phyloP scores from a whole-genome alignment of 2,329 filamentous ascomycete genomes.

The Penicillium rolfsii region DNA sequence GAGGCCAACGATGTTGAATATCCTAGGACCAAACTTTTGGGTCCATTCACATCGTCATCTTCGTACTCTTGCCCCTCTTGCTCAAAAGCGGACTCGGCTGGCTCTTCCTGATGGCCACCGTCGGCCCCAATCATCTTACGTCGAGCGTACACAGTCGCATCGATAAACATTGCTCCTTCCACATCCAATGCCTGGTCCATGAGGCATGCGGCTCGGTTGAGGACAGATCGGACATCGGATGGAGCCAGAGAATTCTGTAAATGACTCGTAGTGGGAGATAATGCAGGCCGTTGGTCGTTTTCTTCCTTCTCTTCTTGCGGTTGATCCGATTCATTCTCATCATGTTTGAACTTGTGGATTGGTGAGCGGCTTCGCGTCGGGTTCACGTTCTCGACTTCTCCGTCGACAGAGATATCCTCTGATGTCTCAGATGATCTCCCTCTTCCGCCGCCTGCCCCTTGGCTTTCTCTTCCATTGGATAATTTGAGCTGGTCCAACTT shows the following conservation, averaged over 20 bases:
- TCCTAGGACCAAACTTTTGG: conserved; percentile 24
- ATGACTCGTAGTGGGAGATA: conserved; percentile 25
- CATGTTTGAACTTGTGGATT: conserved; percentile 17
- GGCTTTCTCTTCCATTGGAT: background rate
- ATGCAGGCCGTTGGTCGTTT: conserved; percentile 15
- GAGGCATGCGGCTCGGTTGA: conserved; percentile 23
- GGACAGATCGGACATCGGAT: conserved; percentile 20
- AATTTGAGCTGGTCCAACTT: conserved; percentile 19
- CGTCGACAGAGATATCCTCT: background rate
- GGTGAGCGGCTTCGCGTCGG: conserved; percentile 14
- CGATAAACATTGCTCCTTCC: conserved; percentile 27
- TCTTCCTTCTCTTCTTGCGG: conserved; percentile 4
- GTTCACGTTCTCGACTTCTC: background rate
- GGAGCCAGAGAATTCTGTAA: conserved; percentile 22
- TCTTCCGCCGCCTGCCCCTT: background rate
- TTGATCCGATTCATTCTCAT: background rate
- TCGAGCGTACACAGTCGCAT: conserved; percentile 24
- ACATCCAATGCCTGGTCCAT: conserved; percentile 27
- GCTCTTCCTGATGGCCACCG: background rate
- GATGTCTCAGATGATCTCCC: conserved; percentile 1
- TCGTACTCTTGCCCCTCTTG: background rate
- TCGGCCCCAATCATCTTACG: conserved; percentile 19
- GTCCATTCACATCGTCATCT: conserved; percentile 9
- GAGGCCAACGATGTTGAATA: conserved; percentile 22
- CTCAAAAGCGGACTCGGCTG: background rate